Evolutionary conservation across 2,329 filamentous ascomycete species (phyloP).

Genomic region (Penicillium janthinellum): DNA sequence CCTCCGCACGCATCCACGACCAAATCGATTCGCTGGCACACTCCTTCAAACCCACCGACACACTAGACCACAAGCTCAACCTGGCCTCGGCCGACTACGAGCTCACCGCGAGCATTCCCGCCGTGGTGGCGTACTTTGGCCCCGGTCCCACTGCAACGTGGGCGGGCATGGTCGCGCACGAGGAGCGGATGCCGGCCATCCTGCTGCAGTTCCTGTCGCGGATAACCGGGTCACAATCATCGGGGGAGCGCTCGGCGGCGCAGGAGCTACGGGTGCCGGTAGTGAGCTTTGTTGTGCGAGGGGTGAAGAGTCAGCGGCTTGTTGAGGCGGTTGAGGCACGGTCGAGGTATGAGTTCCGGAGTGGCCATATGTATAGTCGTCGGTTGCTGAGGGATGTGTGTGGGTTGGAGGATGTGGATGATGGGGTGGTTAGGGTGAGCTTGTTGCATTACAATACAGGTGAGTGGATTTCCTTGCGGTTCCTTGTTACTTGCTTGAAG

Average conservation of each 20-base stretch:
- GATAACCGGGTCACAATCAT: conserved; percentile 59
- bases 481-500: neutral
- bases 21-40: conserved; percentile 62
- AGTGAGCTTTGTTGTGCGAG: conserved; percentile 66
- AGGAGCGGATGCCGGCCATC: conserved; percentile 60
- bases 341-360: conserved; percentile 64
- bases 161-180: conserved; percentile 59
- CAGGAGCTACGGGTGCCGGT: conserved; percentile 60
- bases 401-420: conserved; percentile 56
- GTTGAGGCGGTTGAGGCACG: conserved; percentile 64
- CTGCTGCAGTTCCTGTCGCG: conserved; percentile 61
- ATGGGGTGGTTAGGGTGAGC: conserved; percentile 70
- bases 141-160: conserved; percentile 47
- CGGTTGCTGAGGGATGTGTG: conserved; percentile 63
- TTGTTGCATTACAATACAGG: conserved; percentile 73
- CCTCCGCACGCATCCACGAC: conserved; percentile 57
- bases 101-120: conserved; percentile 63
- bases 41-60: conserved; percentile 64
- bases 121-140: conserved; percentile 64
- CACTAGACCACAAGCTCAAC: conserved; percentile 67
- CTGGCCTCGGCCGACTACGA: conserved; percentile 73
- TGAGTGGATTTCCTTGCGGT: conserved; percentile 40
- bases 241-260: conserved; percentile 56
- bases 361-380: conserved; percentile 70
- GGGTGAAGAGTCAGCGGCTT: conserved; percentile 57